A percentile compares a stretch with the other conserved stretches of the same genome.
These are phyloP conservation scores for Penicillium pancosmium DNA, from an alignment of 495 filamentous ascomycete genomes.

Conservation along the genomic window DNA sequence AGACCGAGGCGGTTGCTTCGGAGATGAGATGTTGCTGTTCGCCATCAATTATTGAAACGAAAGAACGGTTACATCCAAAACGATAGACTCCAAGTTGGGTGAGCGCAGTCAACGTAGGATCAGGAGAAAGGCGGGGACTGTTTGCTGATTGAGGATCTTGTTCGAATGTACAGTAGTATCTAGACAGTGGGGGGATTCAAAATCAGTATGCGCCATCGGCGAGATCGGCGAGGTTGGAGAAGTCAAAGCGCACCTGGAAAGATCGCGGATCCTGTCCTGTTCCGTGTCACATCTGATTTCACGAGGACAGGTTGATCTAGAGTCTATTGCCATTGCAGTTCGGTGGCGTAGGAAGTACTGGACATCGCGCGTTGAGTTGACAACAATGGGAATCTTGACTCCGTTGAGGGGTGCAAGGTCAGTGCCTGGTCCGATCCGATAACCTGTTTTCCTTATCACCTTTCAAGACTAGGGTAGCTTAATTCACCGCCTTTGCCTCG, in stretches of 20 bases:
- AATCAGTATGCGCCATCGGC: conserved; percentile 4
- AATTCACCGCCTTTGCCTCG: too few species aligned
- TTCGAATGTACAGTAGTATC: conserved; percentile 19
- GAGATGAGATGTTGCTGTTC: conserved; percentile 59
- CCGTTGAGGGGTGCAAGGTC: too few species aligned
- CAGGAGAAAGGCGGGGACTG: conserved; percentile 33
- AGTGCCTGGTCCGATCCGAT: too few species aligned
- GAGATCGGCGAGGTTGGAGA: neutral
- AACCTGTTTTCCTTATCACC: too few species aligned
- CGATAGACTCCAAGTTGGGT: conserved; percentile 62
- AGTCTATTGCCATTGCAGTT: too few species aligned
- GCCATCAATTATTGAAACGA: conserved; percentile 60
- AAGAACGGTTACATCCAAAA: conserved; percentile 49
- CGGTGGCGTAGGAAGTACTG: too few species aligned
- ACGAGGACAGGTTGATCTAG: neutral
- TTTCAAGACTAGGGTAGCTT: too few species aligned
- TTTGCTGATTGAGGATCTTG: conserved; percentile 3
- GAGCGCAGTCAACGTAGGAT: conserved; percentile 61
- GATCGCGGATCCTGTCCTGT: conserved; percentile 15
- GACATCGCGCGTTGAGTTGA: too few species aligned
- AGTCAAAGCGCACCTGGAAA: conserved; percentile 9
- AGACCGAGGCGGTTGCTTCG: conserved; percentile 56
- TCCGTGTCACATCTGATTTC: conserved; percentile 7
- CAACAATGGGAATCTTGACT: too few species aligned
- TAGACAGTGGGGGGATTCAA: neutral